A percentile compares a stretch with the other conserved stretches of the same genome.
phyloP scores from a whole-genome alignment of 306 rosid species.

The Vachellia pachyceras region DNA sequence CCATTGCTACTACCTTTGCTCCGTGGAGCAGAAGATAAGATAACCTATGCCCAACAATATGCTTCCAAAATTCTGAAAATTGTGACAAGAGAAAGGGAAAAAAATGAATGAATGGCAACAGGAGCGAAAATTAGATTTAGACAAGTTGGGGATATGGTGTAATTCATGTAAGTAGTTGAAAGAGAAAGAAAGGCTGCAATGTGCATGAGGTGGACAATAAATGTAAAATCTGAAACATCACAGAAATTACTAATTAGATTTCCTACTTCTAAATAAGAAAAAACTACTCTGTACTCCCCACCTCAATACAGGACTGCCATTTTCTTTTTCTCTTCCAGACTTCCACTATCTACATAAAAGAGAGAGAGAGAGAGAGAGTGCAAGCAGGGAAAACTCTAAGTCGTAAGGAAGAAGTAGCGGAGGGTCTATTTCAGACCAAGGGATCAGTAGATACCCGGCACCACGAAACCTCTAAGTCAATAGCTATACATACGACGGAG shows the following conservation, averaged over 20 bases:
- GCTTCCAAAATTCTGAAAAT: neutral
- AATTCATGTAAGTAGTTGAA: neutral
- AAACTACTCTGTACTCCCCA: neutral
- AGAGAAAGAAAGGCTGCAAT: neutral
- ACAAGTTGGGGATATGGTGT: neutral
- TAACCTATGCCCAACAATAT: neutral
- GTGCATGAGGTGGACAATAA: neutral
- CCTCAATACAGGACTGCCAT: neutral
- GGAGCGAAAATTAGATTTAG: neutral
- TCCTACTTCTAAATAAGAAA: neutral
- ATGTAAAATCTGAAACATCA: neutral
- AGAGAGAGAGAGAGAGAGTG: no score
- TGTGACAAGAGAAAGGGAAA: neutral
- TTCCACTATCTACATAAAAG: no score
- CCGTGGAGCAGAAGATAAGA: neutral
- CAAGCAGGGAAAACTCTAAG: neutral
- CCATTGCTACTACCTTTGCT: slow-evolving; percentile 47
- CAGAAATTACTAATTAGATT: neutral
- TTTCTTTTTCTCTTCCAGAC: neutral
- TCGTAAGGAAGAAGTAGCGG: neutral
- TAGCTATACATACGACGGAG: neutral
- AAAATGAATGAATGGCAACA: neutral
- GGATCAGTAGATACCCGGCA: neutral
- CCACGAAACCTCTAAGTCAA: neutral
- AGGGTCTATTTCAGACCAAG: neutral